Conservation (phyloP, 106 monocot genomes). For the Amphibolis antarctica region DNA sequence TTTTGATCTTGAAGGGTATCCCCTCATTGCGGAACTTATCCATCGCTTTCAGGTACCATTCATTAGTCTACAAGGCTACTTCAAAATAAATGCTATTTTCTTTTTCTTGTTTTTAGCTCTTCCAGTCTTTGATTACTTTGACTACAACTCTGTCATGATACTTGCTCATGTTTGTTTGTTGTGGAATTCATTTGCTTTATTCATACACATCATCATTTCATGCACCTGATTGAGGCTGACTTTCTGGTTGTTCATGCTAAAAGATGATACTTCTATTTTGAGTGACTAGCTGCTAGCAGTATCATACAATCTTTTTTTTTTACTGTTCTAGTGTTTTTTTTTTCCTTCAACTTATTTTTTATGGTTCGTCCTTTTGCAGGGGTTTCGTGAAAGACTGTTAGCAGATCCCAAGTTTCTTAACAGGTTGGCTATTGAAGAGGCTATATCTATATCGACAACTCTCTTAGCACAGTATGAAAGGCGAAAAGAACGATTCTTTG, state of each 20-base stretch:
- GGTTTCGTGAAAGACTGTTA: constrained; percentile 84
- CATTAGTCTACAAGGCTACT: not conserved
- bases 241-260: too few species aligned
- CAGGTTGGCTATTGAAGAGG: constrained; percentile 87
- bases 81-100: not conserved
- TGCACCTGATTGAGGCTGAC: too few species aligned
- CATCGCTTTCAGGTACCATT: constrained; percentile 68
- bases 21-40: constrained; percentile 74
- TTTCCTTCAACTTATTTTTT: too few species aligned
- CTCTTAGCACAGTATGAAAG: constrained; percentile 77
- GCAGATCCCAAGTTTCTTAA: constrained; percentile 95
- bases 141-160: too few species aligned
- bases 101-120: constrained; percentile 1
- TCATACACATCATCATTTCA: too few species aligned
- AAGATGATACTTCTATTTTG: too few species aligned
- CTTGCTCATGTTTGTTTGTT: too few species aligned
- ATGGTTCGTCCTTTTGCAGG: constrained; percentile 27
- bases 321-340: too few species aligned
- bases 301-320: too few species aligned
- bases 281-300: too few species aligned
- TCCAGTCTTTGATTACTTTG: not conserved
- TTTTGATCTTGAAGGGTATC: constrained; percentile 94
- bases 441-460: constrained; percentile 87
- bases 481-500: constrained; percentile 83
- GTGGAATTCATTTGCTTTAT: too few species aligned